Percentiles rank a stretch among this genome's conserved stretches.
These are phyloP conservation scores for Dothideomycetidae sp. DNA, from an alignment of 2,329 filamentous ascomycete species.

Conservation along the genomic window DNA sequence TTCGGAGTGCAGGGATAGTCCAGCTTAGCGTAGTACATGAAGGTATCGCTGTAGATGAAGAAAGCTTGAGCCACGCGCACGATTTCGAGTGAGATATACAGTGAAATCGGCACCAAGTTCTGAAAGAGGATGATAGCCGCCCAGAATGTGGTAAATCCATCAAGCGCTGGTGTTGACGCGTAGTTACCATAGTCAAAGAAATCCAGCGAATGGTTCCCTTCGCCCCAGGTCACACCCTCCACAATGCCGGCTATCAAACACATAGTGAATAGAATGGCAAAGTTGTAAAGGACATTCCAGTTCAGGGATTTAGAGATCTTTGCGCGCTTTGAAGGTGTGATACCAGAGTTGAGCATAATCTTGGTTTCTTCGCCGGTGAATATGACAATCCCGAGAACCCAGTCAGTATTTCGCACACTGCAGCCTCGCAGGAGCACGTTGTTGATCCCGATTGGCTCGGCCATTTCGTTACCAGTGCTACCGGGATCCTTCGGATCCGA, in stretches of 20 bases:
- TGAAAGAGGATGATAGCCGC: constrained; percentile 89
- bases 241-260: constrained; percentile 75
- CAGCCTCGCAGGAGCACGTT: constrained; percentile 88
- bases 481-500: constrained; percentile 48
- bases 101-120: constrained; percentile 94
- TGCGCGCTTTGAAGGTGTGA: constrained; percentile 86
- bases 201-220: constrained; percentile 56
- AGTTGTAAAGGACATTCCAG: constrained; percentile 96
- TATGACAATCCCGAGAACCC: constrained; percentile 80
- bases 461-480: constrained; percentile 58
- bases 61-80: constrained; percentile 84
- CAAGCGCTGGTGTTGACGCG: constrained; percentile 54
- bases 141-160: constrained; percentile 95
- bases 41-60: constrained; percentile 91
- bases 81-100: constrained; percentile 95
- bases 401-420: constrained; percentile 88
- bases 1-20: constrained; percentile 95
- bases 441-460: constrained; percentile 86
- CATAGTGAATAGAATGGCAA: constrained; percentile 75
- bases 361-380: constrained; percentile 96
- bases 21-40: constrained; percentile 93
- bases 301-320: constrained; percentile 88
- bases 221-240: constrained; percentile 69
- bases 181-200: constrained; percentile 74
- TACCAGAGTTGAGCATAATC: constrained; percentile 97